Percentiles rank a stretch among this genome's conserved stretches.
Conservation (phyloP, 2,329 filamentous ascomycete species). For the Paecilomyces fulvus region DNA sequence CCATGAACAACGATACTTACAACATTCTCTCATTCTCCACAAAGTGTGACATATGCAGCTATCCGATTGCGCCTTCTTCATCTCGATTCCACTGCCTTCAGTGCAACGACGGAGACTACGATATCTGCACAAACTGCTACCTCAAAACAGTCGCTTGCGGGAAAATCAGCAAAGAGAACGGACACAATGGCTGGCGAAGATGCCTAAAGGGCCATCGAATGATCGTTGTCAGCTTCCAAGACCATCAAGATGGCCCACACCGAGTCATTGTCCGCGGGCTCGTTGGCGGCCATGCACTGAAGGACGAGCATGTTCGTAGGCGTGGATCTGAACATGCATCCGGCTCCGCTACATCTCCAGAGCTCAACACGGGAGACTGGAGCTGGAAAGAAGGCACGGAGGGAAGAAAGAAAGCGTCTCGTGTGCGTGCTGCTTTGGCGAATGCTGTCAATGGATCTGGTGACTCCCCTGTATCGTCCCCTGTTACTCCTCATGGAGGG, state of each 20-base stretch:
- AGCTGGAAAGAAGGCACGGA: conserved; percentile 35
- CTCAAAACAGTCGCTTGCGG: conserved; percentile 53
- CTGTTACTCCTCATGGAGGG: conserved; percentile 46
- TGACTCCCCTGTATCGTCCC: conserved; percentile 29
- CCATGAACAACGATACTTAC: conserved; percentile 45
- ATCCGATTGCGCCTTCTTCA: conserved; percentile 60
- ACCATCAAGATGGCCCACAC: conserved; percentile 57
- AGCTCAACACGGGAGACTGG: conserved; percentile 28
- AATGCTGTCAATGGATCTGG: conserved; percentile 4
- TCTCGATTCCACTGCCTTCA: conserved; percentile 71
- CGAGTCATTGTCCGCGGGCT: conserved; percentile 62
- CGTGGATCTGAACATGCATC: background rate
- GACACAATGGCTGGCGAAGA: conserved; percentile 70
- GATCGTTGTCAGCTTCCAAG: conserved; percentile 68
- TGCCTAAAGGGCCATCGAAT: conserved; percentile 77
- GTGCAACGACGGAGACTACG: conserved; percentile 76
- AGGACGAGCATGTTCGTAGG: conserved; percentile 44
- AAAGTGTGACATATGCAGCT: conserved; percentile 69
- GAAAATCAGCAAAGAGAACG: conserved; percentile 66
- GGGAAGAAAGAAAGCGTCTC: conserved; percentile 30
- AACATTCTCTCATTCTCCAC: conserved; percentile 64
- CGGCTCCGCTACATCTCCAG: conserved; percentile 14
- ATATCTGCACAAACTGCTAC: conserved; percentile 77
- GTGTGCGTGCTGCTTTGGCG: conserved; percentile 13
- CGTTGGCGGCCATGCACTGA: conserved; percentile 67